These are phyloP conservation scores for Dalbergia cochinchinensis DNA, from an alignment of 306 rosid genomes.

Conservation along the genomic window DNA sequence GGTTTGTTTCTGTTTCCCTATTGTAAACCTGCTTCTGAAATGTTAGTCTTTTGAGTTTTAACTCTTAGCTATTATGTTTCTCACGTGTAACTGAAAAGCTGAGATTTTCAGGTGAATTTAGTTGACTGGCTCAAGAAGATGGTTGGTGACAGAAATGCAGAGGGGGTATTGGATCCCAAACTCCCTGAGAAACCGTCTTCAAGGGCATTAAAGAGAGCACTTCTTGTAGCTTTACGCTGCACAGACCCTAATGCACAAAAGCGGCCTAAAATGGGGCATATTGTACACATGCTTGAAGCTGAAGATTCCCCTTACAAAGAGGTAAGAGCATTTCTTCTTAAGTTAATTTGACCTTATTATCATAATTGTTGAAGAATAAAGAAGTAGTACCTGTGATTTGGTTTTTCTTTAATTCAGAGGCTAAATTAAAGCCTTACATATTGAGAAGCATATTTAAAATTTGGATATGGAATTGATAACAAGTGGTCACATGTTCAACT, in stretches of 20 bases:
- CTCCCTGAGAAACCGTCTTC: constrained; percentile 80
- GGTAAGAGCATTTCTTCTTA: constrained; percentile 53
- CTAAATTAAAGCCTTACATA: not conserved
- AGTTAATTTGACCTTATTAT: constrained; percentile 36
- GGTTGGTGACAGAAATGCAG: constrained; percentile 79
- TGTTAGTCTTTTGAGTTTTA: not conserved
- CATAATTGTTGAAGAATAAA: constrained; percentile 2
- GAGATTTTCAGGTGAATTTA: constrained; percentile 73
- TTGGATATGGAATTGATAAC: constrained; percentile 21
- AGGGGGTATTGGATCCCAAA: constrained; percentile 86
- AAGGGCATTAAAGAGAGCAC: constrained; percentile 82
- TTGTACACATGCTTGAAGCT: constrained; percentile 95
- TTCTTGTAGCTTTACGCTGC: constrained; percentile 89
- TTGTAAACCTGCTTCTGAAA: constrained; percentile 14
- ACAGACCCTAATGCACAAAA: constrained; percentile 84
- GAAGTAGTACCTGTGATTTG: not conserved
- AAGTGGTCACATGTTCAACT: not conserved
- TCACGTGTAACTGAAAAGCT: constrained; percentile 23
- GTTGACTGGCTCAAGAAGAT: constrained; percentile 94
- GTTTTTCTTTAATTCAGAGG: constrained; percentile 14
- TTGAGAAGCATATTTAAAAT: constrained; percentile 12
- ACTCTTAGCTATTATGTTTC: constrained; percentile 25
- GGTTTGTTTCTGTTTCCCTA: constrained; percentile 54
- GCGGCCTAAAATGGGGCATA: constrained; percentile 90
- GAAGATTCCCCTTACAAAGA: constrained; percentile 78